Conservation (phyloP, 2,329 filamentous ascomycete genomes). For the Metarhizium guizhouense region DNA sequence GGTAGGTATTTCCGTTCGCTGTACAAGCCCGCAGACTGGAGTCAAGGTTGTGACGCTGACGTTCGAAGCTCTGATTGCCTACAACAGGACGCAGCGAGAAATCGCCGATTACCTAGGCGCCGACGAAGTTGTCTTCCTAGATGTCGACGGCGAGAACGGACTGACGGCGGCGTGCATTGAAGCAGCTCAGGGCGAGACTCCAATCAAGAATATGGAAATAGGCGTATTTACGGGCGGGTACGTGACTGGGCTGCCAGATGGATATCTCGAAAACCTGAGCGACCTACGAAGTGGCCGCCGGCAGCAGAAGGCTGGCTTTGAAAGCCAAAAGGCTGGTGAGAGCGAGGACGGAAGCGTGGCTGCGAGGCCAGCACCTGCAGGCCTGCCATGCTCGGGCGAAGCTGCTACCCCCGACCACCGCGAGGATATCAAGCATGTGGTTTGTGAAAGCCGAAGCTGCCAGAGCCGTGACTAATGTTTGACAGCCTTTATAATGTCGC, state of each 20-base stretch:
- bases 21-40: conserved; percentile 10
- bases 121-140: conserved; percentile 25
- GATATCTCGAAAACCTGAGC: conserved; percentile 77
- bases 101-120: conserved; percentile 19
- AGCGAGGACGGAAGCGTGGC: background rate
- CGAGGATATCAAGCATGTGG: conserved; percentile 7
- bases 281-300: conserved; percentile 41
- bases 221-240: conserved; percentile 90
- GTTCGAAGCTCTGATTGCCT: conserved; percentile 30
- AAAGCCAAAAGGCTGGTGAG: background rate
- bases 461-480: background rate
- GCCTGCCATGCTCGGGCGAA: background rate
- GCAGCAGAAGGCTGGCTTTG: conserved; percentile 39
- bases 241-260: conserved; percentile 66
- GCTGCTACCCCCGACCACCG: background rate
- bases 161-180: conserved; percentile 72
- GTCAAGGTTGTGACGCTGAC: conserved; percentile 5
- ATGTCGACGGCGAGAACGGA: conserved; percentile 48
- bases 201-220: conserved; percentile 65
- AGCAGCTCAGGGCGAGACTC: conserved; percentile 44
- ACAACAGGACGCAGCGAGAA: conserved; percentile 28
- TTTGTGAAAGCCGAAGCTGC: background rate
- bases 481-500: background rate
- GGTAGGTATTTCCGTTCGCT: background rate
- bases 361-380: background rate